phyloP scores from a whole-genome alignment of 345 rosid genomes.

The Capsella bursapastoris region DNA sequence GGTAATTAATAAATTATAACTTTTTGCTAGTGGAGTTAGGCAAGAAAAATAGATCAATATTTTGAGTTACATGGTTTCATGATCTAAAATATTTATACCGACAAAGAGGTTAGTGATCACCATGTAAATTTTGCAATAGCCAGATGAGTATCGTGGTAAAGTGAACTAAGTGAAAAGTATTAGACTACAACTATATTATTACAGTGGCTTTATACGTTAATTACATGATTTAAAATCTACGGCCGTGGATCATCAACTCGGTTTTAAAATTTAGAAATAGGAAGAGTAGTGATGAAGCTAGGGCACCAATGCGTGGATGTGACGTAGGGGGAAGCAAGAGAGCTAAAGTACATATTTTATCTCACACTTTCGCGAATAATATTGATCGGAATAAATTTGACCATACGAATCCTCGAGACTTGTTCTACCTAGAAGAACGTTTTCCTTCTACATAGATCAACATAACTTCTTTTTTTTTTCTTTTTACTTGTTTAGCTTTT shows the following conservation, averaged over 20 bases:
- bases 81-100: slow-evolving; percentile 14
- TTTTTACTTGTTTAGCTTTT: too few relatives aligned
- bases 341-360: slow-evolving; percentile 32
- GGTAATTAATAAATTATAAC: not conserved
- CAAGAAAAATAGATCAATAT: slow-evolving; percentile 28
- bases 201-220: not conserved
- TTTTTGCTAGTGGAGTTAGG: slow-evolving; percentile 36
- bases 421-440: slow-evolving; percentile 12
- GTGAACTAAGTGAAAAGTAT: not conserved
- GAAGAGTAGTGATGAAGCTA: slow-evolving; percentile 26
- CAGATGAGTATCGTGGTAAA: slow-evolving; percentile 8
- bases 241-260: slow-evolving; percentile 15
- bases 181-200: not conserved
- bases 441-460: not conserved
- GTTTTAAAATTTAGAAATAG: slow-evolving; percentile 6
- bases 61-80: slow-evolving; percentile 22
- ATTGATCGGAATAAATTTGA: slow-evolving; percentile 43
- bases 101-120: slow-evolving; percentile 11
- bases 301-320: slow-evolving; percentile 35
- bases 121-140: not conserved
- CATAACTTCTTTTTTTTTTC: too few relatives aligned
- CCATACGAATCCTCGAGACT: slow-evolving; percentile 39
- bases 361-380: slow-evolving; percentile 37
- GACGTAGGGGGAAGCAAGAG: slow-evolving; percentile 35
- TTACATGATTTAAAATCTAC: not conserved